These are phyloP conservation scores for Macrocybe gigantea DNA, from an alignment of 768 basidiomycete genomes.

Conservation along the genomic window DNA sequence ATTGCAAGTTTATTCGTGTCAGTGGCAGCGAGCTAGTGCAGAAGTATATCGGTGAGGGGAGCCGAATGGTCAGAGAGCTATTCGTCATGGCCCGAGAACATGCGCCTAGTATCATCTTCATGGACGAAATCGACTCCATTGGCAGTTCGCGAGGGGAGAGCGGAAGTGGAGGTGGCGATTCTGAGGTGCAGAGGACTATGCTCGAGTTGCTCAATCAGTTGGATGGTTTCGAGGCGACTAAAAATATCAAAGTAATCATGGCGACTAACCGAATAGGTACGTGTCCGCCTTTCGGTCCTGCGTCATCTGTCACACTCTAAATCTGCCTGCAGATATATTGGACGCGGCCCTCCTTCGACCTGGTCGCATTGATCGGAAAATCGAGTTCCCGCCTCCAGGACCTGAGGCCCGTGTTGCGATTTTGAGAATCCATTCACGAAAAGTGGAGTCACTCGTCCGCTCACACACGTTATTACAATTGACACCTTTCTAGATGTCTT, in stretches of 20 bases:
- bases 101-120: constrained; percentile 97
- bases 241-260: constrained; percentile 96
- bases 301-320: background rate
- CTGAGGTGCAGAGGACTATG: constrained; percentile 89
- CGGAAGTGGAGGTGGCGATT: constrained; percentile 84
- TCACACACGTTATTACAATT: background rate
- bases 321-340: constrained; percentile 66
- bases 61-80: constrained; percentile 92
- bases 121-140: constrained; percentile 99
- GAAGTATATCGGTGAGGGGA: constrained; percentile 98
- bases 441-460: constrained; percentile 38
- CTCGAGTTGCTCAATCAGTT: constrained; percentile 84
- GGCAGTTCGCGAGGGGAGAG: constrained; percentile 90
- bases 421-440: constrained; percentile 92
- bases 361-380: constrained; percentile 93
- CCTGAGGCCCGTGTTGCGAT: constrained; percentile 98
- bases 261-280: constrained; percentile 93
- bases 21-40: constrained; percentile 92
- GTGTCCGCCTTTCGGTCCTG: constrained; percentile 7
- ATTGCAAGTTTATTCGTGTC: constrained; percentile 96
- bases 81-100: constrained; percentile 99
- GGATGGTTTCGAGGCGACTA: constrained; percentile 92
- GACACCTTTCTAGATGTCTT: constrained; percentile 67
- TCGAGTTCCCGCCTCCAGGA: constrained; percentile 97
- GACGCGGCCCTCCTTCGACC: constrained; percentile 91